phyloP scores from a whole-genome alignment of 2,329 filamentous ascomycete species.

The Alternaria infectoria region DNA sequence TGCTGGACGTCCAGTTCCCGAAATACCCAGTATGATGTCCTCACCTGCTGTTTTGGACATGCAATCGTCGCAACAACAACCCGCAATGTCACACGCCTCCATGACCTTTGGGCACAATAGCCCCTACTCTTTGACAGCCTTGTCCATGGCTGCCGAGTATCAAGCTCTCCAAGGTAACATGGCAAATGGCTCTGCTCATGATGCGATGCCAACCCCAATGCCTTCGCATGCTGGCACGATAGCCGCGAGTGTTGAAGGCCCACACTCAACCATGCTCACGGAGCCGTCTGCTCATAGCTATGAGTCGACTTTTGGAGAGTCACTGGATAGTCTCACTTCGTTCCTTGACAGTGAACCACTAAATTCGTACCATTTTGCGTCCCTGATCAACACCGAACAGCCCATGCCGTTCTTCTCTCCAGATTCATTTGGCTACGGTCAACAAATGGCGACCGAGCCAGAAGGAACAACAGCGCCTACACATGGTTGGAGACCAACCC shows the following conservation, averaged over 20 bases:
- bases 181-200: slow-evolving; percentile 16
- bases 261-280: slow-evolving; percentile 8
- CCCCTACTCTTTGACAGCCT: slow-evolving; percentile 46
- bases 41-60: slow-evolving; percentile 27
- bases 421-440: slow-evolving; percentile 43
- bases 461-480: slow-evolving; percentile 4
- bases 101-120: slow-evolving; percentile 30
- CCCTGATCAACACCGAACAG: slow-evolving; percentile 50
- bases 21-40: slow-evolving; percentile 36
- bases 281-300: slow-evolving; percentile 13
- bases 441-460: slow-evolving; percentile 29
- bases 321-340: slow-evolving; percentile 47
- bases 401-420: slow-evolving; percentile 53
- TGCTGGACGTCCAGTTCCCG: slow-evolving; percentile 31
- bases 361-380: slow-evolving; percentile 49
- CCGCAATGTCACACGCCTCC: slow-evolving; percentile 21
- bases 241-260: slow-evolving; percentile 19
- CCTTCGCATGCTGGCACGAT: slow-evolving; percentile 21
- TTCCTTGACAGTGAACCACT: slow-evolving; percentile 49
- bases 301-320: slow-evolving; percentile 33
- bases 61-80: slow-evolving; percentile 22
- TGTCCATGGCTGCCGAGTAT: slow-evolving; percentile 52
- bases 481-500: slow-evolving; percentile 18
- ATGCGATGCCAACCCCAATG: slow-evolving; percentile 18
- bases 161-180: slow-evolving; percentile 44